phyloP scores from a whole-genome alignment of 1,284 basidiomycete genomes.

The Termitomyces sp. region DNA sequence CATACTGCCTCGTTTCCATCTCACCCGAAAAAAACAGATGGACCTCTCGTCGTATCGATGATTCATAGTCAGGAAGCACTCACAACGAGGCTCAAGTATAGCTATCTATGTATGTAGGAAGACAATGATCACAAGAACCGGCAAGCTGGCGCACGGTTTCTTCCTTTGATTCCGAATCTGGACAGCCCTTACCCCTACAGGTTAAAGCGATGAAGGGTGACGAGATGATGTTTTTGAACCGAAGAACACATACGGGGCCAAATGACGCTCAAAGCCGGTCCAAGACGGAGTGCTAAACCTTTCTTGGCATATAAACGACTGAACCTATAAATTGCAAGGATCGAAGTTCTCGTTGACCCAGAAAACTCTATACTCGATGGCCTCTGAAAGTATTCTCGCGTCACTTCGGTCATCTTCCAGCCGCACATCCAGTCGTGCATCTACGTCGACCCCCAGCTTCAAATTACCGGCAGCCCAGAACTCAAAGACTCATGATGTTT shows the following conservation, averaged over 20 bases:
- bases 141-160: constrained; percentile 17
- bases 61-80: not conserved
- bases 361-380: constrained; percentile 19
- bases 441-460: constrained; percentile 19
- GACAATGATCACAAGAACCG: constrained; percentile 12
- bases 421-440: constrained; percentile 17
- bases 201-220: constrained; percentile 25
- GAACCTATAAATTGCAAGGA: constrained; percentile 28
- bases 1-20: not conserved
- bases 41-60: not conserved
- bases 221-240: constrained; percentile 27
- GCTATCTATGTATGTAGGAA: not conserved
- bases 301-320: constrained; percentile 17
- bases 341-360: constrained; percentile 13
- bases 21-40: not conserved
- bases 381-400: constrained; percentile 13
- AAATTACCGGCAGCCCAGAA: constrained; percentile 25
- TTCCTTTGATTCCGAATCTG: constrained; percentile 25
- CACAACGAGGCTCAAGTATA: not conserved
- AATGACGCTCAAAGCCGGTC: constrained; percentile 20
- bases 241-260: constrained; percentile 26
- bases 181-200: constrained; percentile 33
- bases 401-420: constrained; percentile 17
- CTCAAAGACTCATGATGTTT: constrained; percentile 42
- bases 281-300: constrained; percentile 22